phyloP scores from a whole-genome alignment of 108 stramenopile species.

The Pseudonitzschia delicatissima region DNA sequence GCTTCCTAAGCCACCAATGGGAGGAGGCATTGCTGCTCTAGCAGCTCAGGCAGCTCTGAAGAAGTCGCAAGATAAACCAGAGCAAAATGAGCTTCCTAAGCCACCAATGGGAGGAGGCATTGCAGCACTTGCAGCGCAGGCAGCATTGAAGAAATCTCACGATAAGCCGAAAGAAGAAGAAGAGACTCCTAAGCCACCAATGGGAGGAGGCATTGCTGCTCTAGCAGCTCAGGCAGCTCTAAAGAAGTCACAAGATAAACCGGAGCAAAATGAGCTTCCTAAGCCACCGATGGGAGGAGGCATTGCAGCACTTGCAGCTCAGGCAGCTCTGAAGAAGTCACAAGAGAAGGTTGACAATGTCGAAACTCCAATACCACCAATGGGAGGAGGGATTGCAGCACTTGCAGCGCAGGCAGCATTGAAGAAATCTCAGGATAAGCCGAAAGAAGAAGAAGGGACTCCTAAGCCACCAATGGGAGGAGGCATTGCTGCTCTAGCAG shows the following conservation, averaged over 20 bases:
- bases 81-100: background rate
- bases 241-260: slow-evolving; percentile 3
- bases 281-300: no score
- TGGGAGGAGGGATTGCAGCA: slow-evolving; percentile 20
- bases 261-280: background rate
- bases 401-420: slow-evolving; percentile 17
- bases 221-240: slow-evolving; percentile 18
- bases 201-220: slow-evolving; percentile 28
- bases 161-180: background rate
- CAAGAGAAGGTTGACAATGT: background rate
- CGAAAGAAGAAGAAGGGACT: background rate
- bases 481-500: slow-evolving; percentile 28
- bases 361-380: background rate
- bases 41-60: slow-evolving; percentile 28
- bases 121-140: slow-evolving; percentile 19
- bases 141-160: background rate
- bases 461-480: background rate
- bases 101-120: slow-evolving; percentile 13
- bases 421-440: background rate
- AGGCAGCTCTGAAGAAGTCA: slow-evolving; percentile 11
- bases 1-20: background rate
- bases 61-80: background rate
- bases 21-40: slow-evolving; percentile 34
- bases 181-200: background rate
- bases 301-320: slow-evolving; percentile 16